phyloP scores from a whole-genome alignment of 306 rosid genomes.

The Spatholobus suberectus region DNA sequence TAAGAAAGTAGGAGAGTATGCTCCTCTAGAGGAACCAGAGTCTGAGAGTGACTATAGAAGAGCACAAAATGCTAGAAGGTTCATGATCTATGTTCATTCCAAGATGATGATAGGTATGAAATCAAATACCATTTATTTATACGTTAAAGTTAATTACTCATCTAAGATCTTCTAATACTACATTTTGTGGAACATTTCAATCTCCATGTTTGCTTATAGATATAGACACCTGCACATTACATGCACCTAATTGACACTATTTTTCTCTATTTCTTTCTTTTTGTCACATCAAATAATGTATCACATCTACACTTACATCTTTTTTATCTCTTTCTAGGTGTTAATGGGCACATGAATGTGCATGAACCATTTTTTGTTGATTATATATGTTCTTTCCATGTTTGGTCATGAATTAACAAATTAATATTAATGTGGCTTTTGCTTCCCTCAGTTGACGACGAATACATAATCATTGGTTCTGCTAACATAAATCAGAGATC shows the following conservation, averaged over 20 bases:
- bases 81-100: conserved; percentile 95
- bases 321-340: too few relatives aligned
- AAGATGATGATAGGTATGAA: conserved; percentile 89
- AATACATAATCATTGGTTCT: conserved; percentile 85
- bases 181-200: neutral
- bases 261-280: too few relatives aligned
- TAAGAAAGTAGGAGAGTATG: conserved; percentile 45
- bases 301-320: too few relatives aligned
- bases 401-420: conserved; percentile 5
- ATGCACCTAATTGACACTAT: too few relatives aligned
- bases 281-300: too few relatives aligned
- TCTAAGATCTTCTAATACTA: neutral
- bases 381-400: too few relatives aligned
- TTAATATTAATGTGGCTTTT: neutral
- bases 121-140: neutral
- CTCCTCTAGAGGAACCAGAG: conserved; percentile 62
- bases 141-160: neutral
- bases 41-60: conserved; percentile 57
- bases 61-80: conserved; percentile 69
- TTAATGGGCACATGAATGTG: too few relatives aligned
- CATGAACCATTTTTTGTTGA: too few relatives aligned
- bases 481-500: conserved; percentile 89
- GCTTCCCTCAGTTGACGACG: conserved; percentile 69
- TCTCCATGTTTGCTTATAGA: too few relatives aligned
- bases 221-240: too few relatives aligned